phyloP scores from a whole-genome alignment of 2,329 filamentous ascomycete genomes.

The Alternaria conjuncta region DNA sequence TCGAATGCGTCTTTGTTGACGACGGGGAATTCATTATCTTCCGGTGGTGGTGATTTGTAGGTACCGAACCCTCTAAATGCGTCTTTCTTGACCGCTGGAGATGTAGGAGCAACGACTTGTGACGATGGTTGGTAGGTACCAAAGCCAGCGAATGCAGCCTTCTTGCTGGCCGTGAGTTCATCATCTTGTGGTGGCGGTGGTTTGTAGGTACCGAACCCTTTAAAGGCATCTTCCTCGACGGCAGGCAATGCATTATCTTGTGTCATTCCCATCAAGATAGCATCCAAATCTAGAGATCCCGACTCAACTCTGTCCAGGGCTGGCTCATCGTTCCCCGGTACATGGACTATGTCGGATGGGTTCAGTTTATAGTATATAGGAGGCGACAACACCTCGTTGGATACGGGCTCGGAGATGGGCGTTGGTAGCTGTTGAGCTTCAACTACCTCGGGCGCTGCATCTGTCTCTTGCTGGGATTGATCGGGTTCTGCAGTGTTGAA shows the following conservation, averaged over 20 bases:
- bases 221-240: fast-evolving
- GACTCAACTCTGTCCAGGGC: background rate
- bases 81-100: background rate
- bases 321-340: background rate
- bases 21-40: fast-evolving
- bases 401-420: background rate
- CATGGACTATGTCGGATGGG: no score
- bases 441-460: fast-evolving
- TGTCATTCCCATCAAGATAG: background rate
- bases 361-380: background rate
- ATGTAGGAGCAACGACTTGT: background rate
- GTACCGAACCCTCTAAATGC: background rate
- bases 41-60: background rate
- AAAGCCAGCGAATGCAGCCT: background rate
- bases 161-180: background rate
- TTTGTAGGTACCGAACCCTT: background rate
- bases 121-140: background rate
- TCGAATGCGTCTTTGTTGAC: background rate
- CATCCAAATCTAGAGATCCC: background rate
- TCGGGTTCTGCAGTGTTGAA: background rate
- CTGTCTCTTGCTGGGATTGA: background rate
- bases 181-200: background rate
- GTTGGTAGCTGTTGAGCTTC: background rate
- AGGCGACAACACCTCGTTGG: background rate
- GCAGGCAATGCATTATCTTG: background rate